Conservation (phyloP, 495 filamentous ascomycete genomes). For the Penicillium atrosanguineum region DNA sequence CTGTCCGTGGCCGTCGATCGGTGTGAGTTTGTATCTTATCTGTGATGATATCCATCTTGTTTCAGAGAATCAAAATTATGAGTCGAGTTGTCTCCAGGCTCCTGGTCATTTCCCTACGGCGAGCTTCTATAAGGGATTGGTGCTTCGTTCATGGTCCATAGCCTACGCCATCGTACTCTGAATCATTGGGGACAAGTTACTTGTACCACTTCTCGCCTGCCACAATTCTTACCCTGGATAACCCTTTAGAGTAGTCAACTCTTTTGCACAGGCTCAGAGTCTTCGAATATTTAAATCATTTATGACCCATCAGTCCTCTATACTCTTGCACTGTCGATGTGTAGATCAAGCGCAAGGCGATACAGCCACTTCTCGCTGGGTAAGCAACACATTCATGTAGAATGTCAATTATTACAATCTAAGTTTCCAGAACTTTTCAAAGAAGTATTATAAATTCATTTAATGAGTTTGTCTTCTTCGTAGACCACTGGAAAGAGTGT, state of each 20-base stretch:
- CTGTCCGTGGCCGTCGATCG: not conserved
- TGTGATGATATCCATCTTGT: conserved; percentile 17
- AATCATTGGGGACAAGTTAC: not conserved
- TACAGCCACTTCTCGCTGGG: not conserved
- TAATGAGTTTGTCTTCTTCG: not conserved
- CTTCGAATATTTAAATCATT: no score
- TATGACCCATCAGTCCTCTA: no score
- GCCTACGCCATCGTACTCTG: not conserved
- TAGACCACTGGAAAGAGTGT: not conserved
- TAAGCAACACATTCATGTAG: not conserved
- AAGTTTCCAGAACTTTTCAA: not conserved
- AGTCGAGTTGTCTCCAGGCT: not conserved
- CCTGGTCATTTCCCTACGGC: no score
- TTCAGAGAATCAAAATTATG: conserved; percentile 1
- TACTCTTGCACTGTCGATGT: not conserved
- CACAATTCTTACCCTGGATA: not conserved
- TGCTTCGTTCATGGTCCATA: not conserved
- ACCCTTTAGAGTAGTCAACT: no score
- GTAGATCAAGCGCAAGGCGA: not conserved
- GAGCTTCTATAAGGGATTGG: not conserved
- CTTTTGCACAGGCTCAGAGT: no score
- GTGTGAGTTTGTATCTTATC: conserved; percentile 21
- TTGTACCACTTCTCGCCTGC: not conserved
- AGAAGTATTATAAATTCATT: not conserved
- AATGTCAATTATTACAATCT: not conserved